Evolutionary conservation across 2,329 filamentous ascomycete genomes (phyloP), one percentile per base, ranked within the genome.

Genomic region (Xylaria sp.): DNA sequence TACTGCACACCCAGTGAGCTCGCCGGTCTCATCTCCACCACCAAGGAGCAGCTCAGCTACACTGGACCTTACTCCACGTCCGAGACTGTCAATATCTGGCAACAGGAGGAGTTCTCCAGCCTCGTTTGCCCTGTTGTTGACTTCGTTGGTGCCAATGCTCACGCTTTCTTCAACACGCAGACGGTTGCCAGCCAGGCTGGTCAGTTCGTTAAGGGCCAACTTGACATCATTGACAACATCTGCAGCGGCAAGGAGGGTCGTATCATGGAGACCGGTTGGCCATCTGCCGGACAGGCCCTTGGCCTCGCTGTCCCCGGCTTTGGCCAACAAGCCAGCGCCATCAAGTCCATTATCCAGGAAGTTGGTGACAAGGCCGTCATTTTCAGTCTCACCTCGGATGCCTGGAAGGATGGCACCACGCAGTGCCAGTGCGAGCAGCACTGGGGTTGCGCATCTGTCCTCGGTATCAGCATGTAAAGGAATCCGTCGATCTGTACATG

Each of bases 251-350:
- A 92, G 85, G 83, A 88, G 46, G 91, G 90, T 74, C 89, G 93
- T 85, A 93, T 95, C 84, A 86, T 97, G 75, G 95, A 98, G 90
- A 92, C 92, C 66, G 95, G 95, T 77, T 98, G 94, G 94, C 95
- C 95, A 73, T 90, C 84, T 63, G 74, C 79, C 8, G 94, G 94
- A 79, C 76, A 81, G 37, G 81, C 88, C 83, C 95, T 96, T 83
- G 93, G 93, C 70, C 78, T 78, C 23, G 94, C 94, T 68, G 84
- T 92, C 75, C 89, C 94, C 66, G 90, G 92, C 74, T 59, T 74
- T 5, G 51, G 78, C 1, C 84, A 95, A 84, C 95, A 98, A 87
- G 83, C 83, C 60, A 81, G 78, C 52, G 95, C 95, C 75, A 89
- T 98, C 80, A 80, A 87, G 73, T 88, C 88, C 67, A 95, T 98